phyloP scores from a whole-genome alignment of 2,329 filamentous ascomycete species.

The Aspergillus ochraceus region DNA sequence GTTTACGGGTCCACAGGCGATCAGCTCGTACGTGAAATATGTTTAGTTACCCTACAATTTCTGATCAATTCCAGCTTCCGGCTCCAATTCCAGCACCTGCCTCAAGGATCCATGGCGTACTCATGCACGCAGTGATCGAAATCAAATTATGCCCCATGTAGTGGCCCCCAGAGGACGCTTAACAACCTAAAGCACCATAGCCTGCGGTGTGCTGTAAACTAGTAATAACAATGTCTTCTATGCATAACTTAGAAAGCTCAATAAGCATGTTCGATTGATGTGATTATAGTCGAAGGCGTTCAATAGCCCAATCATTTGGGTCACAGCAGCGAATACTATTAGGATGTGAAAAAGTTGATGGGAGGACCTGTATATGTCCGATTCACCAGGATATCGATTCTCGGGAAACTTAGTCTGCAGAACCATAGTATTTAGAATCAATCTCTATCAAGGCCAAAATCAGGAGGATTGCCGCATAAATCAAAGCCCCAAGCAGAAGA shows the following conservation, averaged over 20 bases:
- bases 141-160: too few species aligned
- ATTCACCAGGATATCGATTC: conserved; percentile 22
- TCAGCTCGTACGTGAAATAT: too few species aligned
- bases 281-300: conserved; percentile 17
- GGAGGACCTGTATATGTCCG: conserved; percentile 19
- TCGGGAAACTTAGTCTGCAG: conserved; percentile 19
- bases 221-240: too few species aligned
- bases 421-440: conserved; percentile 3
- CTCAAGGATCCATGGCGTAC: too few species aligned
- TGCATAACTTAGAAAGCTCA: neutral
- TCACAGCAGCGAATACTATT: conserved; percentile 22
- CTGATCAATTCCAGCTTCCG: too few species aligned
- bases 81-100: too few species aligned
- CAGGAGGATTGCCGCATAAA: conserved; percentile 26
- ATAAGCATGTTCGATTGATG: conserved; percentile 1
- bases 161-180: too few species aligned
- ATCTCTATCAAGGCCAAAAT: conserved; percentile 11
- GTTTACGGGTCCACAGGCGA: too few species aligned
- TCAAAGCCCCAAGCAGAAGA: conserved; percentile 24
- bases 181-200: too few species aligned
- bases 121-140: too few species aligned
- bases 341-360: conserved; percentile 26
- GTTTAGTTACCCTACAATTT: too few species aligned
- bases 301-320: conserved; percentile 19
- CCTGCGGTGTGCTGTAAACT: too few species aligned